Conservation (phyloP, 106 monocot genomes). For the Dendrobium officinale region DNA sequence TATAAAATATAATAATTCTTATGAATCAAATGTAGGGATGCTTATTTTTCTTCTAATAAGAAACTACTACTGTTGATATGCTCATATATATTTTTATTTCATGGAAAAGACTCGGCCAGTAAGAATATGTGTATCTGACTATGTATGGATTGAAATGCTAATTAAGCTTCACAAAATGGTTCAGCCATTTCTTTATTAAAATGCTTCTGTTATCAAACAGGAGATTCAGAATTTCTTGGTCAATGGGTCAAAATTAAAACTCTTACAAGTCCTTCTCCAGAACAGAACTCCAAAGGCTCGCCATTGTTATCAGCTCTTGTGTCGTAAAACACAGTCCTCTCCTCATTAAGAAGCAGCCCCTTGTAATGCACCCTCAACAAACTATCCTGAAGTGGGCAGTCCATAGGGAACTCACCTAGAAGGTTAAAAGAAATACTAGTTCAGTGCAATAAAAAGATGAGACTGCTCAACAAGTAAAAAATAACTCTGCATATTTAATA, state of each 20-base stretch:
- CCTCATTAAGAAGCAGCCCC: constrained; percentile 83
- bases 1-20: background rate
- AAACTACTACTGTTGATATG: background rate
- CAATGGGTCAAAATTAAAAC: background rate
- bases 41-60: background rate
- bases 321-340: constrained; percentile 82
- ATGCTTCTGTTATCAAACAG: background rate
- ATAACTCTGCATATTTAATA: background rate
- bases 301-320: constrained; percentile 79
- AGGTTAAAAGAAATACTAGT: background rate
- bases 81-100: background rate
- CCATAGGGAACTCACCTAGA: constrained; percentile 97
- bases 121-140: background rate
- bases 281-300: constrained; percentile 87
- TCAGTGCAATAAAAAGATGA: background rate
- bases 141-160: background rate
- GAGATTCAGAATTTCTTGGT: background rate
- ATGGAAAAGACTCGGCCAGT: background rate
- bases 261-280: constrained; percentile 96
- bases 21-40: background rate
- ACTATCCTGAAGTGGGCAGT: constrained; percentile 99
- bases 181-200: background rate
- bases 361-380: constrained; percentile 87
- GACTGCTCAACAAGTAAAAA: background rate
- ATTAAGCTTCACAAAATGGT: background rate